phyloP scores from a whole-genome alignment of 2,329 filamentous ascomycete species.

The Ramularia endophylla region DNA sequence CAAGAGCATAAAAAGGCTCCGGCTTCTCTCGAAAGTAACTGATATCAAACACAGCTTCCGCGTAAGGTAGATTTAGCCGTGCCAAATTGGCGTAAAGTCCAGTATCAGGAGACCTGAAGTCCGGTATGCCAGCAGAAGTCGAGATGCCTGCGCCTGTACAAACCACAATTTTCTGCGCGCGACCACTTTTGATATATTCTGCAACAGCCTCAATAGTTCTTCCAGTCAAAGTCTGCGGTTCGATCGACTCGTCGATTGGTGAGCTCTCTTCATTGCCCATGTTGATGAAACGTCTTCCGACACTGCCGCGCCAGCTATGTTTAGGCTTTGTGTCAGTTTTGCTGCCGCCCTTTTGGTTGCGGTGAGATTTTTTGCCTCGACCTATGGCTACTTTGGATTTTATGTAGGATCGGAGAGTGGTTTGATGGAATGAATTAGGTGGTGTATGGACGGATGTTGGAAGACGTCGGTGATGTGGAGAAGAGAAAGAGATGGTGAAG shows the following conservation, averaged over 20 bases:
- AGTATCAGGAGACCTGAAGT: constrained; percentile 89
- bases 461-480: too few species aligned
- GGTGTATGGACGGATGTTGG: background rate
- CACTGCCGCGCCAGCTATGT: constrained; percentile 18
- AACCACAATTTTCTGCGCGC: constrained; percentile 68
- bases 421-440: too few species aligned
- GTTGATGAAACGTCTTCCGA: constrained; percentile 34
- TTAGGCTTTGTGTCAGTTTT: constrained; percentile 22
- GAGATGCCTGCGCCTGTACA: constrained; percentile 89
- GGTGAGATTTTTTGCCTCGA: constrained; percentile 43
- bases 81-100: constrained; percentile 91
- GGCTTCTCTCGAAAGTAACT: constrained; percentile 80
- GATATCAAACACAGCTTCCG: constrained; percentile 93
- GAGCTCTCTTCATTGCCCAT: constrained; percentile 86
- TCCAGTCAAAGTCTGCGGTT: constrained; percentile 59
- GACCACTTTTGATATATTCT: constrained; percentile 68
- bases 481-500: background rate
- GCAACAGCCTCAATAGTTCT: constrained; percentile 70
- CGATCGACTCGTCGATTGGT: constrained; percentile 57
- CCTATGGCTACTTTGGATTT: constrained; percentile 42
- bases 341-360: constrained; percentile 28
- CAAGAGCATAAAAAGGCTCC: constrained; percentile 84
- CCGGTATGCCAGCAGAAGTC: constrained; percentile 69
- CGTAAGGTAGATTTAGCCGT: constrained; percentile 75
- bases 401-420: too few species aligned